Percentiles rank a stretch among this genome's conserved stretches.
Conservation (phyloP, 225 moss, liverwort and hornwort genomes). For the Bryum argenteum region DNA sequence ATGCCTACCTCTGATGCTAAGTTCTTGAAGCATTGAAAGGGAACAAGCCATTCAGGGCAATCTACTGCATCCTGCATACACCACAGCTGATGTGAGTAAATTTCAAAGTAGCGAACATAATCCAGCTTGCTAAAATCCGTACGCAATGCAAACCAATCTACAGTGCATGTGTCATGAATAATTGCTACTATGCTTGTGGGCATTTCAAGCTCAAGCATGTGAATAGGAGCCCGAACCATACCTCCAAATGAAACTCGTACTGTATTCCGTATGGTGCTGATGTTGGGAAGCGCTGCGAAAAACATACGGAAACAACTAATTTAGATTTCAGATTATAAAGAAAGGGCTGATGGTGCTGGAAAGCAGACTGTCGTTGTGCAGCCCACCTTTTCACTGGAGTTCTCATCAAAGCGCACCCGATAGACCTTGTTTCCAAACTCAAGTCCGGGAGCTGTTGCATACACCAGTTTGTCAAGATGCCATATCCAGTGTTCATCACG, state of each 20-base stretch:
- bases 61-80: slow-evolving; percentile 90
- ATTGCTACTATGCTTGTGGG: neutral
- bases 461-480: slow-evolving; percentile 34
- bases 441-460: slow-evolving; percentile 69
- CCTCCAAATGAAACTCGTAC: slow-evolving; percentile 91
- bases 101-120: neutral
- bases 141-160: slow-evolving; percentile 1
- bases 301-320: neutral
- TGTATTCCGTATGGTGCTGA: slow-evolving; percentile 83
- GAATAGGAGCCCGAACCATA: slow-evolving; percentile 22
- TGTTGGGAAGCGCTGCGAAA: slow-evolving; percentile 59
- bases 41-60: slow-evolving; percentile 98
- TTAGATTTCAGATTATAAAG: neutral
- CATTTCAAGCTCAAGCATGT: neutral
- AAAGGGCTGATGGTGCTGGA: slow-evolving; percentile 5
- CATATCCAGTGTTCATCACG: slow-evolving; percentile 9
- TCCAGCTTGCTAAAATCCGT: slow-evolving; percentile 1
- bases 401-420: slow-evolving; percentile 73
- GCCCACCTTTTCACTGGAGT: slow-evolving; percentile 71
- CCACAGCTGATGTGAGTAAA: slow-evolving; percentile 5
- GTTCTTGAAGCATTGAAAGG: slow-evolving; percentile 78
- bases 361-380: slow-evolving; percentile 23
- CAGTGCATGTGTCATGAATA: neutral
- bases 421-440: slow-evolving; percentile 98
- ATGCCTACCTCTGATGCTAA: slow-evolving; percentile 77